phyloP scores from a whole-genome alignment of 768 basidiomycete genomes.

The Cubamyces sp. region DNA sequence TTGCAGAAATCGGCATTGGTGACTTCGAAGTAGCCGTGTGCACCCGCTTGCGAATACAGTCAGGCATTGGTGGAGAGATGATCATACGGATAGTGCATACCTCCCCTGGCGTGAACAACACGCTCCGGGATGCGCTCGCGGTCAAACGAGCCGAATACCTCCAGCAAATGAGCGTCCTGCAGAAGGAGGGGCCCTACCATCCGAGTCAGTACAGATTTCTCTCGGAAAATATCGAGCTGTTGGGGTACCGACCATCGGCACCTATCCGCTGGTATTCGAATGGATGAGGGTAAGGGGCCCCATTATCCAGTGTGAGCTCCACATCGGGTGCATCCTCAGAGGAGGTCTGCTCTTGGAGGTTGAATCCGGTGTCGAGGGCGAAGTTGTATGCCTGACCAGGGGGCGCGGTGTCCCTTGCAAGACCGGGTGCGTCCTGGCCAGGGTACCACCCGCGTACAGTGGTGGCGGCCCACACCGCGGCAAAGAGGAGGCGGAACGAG shows the following conservation, averaged over 20 bases:
- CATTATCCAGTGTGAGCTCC: conserved; percentile 30
- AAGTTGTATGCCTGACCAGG: conserved; percentile 15
- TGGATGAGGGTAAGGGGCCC: conserved; percentile 30
- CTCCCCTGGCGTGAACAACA: conserved; percentile 42
- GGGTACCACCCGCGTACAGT: conserved; percentile 14
- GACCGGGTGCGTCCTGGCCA: conserved; percentile 22
- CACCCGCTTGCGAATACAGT: conserved; percentile 35
- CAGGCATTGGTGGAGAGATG: too few relatives aligned
- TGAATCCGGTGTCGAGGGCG: conserved; percentile 26
- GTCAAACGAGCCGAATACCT: conserved; percentile 31
- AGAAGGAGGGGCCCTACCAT: conserved; percentile 29
- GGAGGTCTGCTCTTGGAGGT: conserved; percentile 27
- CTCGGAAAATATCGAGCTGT: background rate
- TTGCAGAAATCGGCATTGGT: conserved; percentile 48
- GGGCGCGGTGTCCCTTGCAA: conserved; percentile 23
- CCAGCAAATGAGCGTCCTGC: conserved; percentile 30
- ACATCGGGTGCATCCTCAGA: conserved; percentile 25
- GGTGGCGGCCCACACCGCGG: conserved; percentile 8
- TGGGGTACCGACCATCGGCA: conserved; percentile 24
- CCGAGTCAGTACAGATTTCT: background rate
- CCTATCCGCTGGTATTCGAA: conserved; percentile 32
- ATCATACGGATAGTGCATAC: background rate
- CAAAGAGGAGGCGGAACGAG: conserved; percentile 17
- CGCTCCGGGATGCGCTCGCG: conserved; percentile 38
- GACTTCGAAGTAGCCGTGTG: conserved; percentile 58